Evolutionary conservation across 495 filamentous ascomycete genomes (phyloP).

Genomic region (Penicillium coprophilum): DNA sequence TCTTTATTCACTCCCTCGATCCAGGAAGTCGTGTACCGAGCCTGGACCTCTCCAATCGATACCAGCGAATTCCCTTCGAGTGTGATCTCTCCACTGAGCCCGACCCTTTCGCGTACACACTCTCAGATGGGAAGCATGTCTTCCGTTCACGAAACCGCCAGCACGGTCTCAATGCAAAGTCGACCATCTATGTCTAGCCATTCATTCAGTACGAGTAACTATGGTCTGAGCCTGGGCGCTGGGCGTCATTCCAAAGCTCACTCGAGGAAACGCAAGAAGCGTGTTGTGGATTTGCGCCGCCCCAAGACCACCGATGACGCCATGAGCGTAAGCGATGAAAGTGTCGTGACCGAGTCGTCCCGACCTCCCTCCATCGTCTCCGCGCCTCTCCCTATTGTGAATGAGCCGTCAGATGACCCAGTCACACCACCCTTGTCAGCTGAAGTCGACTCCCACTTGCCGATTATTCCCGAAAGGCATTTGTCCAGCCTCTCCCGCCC

Average conservation of each 20-base stretch:
- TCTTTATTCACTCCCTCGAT: conserved; percentile 85
- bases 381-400: conserved; percentile 42
- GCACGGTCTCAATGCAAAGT: conserved; percentile 42
- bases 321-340: conserved; percentile 56
- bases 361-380: conserved; percentile 44
- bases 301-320: conserved; percentile 55
- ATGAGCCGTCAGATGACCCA: conserved; percentile 45
- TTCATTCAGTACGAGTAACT: conserved; percentile 42
- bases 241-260: conserved; percentile 63
- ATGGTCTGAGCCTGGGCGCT: conserved; percentile 64
- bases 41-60: conserved; percentile 84
- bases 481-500: conserved; percentile 36
- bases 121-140: conserved; percentile 59
- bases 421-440: conserved; percentile 47
- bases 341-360: conserved; percentile 39
- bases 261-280: conserved; percentile 81
- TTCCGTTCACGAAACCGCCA: conserved; percentile 54
- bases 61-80: conserved; percentile 58
- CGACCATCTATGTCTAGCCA: conserved; percentile 35
- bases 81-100: conserved; percentile 54
- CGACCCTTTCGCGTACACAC: conserved; percentile 55
- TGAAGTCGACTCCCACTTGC: conserved; percentile 35
- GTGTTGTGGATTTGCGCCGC: conserved; percentile 87
- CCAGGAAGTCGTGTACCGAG: conserved; percentile 80
- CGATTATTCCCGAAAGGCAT: conserved; percentile 42